Evolutionary conservation across 768 basidiomycete genomes (phyloP), one percentile per base, ranked within the genome.

Genomic region (Hygrophoropsis aurantiaca): DNA sequence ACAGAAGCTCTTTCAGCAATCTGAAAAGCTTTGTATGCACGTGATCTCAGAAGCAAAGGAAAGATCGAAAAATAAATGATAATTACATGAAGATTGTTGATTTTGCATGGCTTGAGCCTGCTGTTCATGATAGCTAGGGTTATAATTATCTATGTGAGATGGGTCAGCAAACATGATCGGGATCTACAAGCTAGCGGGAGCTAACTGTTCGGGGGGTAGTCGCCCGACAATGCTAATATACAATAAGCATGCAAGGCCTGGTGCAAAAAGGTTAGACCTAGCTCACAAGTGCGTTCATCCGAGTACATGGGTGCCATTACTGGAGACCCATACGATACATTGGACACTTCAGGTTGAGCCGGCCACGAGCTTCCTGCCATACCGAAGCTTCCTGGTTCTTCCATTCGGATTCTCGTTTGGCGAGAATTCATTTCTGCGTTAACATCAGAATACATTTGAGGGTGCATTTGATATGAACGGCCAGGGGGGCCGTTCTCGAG

Each of bases 271-370:
- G 39, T 43, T 50, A 33, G 46, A 40, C 46, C 47, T 47, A 30
- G 64, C 75, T 58, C 58, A 82, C 83, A 73, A 44, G 78, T 74
- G 50, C 80, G 77, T 56, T 83, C 80, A 54, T 78, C 80, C 46
- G 81, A 74, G 62, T 78, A 81, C 61, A 77, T 71, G 55, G 73
- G 71, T 7, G 74, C 50, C 32, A 78, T 59, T 40, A 68, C 67
- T 44, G 74, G 66, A n/a, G 73, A 59, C 33, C 65, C 69, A 54
- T 79, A 81, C n/a, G 67, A 47, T 53, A 68, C 63, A 42, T 49
- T 55, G 1, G 69, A 44, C 11, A 65, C 57, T 39, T 70, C 66
- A 32, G 66, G 55, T 13, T 63, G 68, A 36, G 53, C 52, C n/a
- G 62, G 53, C 67, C 72, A 74, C 4, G 62, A 51, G 18, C 56